phyloP scores from a whole-genome alignment of 768 basidiomycete species.

The Boletus pseudo-olivaceus region DNA sequence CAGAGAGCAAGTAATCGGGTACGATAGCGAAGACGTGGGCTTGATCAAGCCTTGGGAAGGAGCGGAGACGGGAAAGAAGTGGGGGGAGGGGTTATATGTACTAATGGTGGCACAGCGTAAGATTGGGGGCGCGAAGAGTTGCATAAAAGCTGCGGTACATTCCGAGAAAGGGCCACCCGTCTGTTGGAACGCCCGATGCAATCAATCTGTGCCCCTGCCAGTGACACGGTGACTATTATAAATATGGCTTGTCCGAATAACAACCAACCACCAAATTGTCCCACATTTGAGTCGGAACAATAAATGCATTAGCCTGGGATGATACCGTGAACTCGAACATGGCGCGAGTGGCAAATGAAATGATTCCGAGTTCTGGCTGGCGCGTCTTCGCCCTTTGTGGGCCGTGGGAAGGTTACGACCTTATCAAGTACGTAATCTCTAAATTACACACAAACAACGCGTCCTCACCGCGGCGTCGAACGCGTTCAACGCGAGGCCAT shows the following conservation, averaged over 20 bases:
- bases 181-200: constrained; percentile 9
- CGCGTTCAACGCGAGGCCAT: constrained; percentile 34
- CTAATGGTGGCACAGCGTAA: constrained; percentile 28
- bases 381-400: not conserved
- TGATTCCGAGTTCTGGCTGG: constrained; percentile 3
- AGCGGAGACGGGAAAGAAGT: constrained; percentile 7
- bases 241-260: not conserved
- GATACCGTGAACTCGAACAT: not conserved
- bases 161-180: constrained; percentile 23
- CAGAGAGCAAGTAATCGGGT: constrained; percentile 10
- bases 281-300: constrained; percentile 5
- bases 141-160: constrained; percentile 31
- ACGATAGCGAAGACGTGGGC: not conserved
- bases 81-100: constrained; percentile 20
- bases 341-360: constrained; percentile 9
- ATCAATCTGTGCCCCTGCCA: constrained; percentile 15
- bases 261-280: not conserved
- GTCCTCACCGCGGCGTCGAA: constrained; percentile 16
- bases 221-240: constrained; percentile 9
- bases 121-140: constrained; percentile 18
- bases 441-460: constrained; percentile 21
- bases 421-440: constrained; percentile 18
- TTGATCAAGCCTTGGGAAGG: constrained; percentile 9
- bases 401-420: constrained; percentile 11
- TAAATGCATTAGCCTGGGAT: constrained; percentile 1